Conservation (phyloP, 2,329 filamentous ascomycete species). For the Colletotrichum kahawae region DNA sequence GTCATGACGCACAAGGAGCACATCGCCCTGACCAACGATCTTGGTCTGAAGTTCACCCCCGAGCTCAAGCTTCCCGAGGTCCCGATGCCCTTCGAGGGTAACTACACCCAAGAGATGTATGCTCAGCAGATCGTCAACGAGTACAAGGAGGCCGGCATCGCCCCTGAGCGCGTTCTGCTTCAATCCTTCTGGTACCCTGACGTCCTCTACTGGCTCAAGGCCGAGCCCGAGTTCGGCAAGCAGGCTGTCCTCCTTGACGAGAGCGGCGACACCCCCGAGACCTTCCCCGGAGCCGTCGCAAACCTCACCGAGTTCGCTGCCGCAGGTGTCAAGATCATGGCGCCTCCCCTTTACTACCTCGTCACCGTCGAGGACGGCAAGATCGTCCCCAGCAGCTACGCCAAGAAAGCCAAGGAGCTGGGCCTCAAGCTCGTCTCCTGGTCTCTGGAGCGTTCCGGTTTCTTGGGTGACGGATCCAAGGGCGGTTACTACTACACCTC, state of each 20-base stretch:
- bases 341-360: constrained; percentile 68
- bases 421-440: constrained; percentile 71
- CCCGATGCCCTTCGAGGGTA: constrained; percentile 69
- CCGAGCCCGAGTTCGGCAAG: constrained; percentile 62
- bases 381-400: constrained; percentile 69
- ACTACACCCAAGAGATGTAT: constrained; percentile 70
- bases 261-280: constrained; percentile 57
- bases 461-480: constrained; percentile 54
- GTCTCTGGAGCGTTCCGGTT: constrained; percentile 71
- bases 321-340: constrained; percentile 66
- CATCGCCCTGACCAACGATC: constrained; percentile 61
- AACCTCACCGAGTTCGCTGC: constrained; percentile 60
- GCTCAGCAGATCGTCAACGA: constrained; percentile 69
- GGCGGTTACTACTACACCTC: constrained; percentile 62
- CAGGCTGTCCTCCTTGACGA: constrained; percentile 72
- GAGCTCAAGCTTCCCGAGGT: constrained; percentile 73
- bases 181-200: constrained; percentile 72
- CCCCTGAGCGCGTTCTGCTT: constrained; percentile 59
- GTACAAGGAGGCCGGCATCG: constrained; percentile 58
- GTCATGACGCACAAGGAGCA: constrained; percentile 66
- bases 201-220: constrained; percentile 69
- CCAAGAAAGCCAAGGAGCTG: constrained; percentile 61
- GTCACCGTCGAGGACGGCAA: constrained; percentile 55
- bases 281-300: constrained; percentile 58
- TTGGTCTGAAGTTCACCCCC: constrained; percentile 67